Evolutionary conservation across 768 basidiomycete species (phyloP).

Genomic region (Psilocybe cubensis): DNA sequence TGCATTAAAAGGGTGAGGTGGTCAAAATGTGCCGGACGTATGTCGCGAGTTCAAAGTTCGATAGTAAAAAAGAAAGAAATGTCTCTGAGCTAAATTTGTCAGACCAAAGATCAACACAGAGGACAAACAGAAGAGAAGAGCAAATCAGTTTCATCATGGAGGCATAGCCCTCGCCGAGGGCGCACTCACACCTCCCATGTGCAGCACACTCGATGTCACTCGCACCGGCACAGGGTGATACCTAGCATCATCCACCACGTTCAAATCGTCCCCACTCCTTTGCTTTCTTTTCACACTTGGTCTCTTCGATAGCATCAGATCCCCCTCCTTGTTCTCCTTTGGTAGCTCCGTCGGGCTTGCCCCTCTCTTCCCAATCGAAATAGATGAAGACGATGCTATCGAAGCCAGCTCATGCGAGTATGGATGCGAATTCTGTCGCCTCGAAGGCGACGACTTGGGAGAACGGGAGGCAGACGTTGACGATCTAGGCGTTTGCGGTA

Average conservation of each 20-base stretch:
- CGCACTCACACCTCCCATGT: slow-evolving; percentile 9
- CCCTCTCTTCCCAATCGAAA: slow-evolving; percentile 57
- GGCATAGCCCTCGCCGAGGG: slow-evolving; percentile 16
- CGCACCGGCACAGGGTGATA: slow-evolving; percentile 17
- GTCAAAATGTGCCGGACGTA: too few relatives aligned
- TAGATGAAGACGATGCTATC: slow-evolving; percentile 33
- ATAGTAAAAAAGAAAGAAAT: background rate
- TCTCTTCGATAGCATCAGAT: slow-evolving; percentile 60
- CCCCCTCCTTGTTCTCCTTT: slow-evolving; percentile 63
- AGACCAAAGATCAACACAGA: too few relatives aligned
- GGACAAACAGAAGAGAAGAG: background rate
- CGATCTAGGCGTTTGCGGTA: background rate
- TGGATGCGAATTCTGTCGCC: slow-evolving; percentile 10
- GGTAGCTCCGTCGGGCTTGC: slow-evolving; percentile 74
- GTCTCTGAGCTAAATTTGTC: background rate
- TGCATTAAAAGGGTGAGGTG: too few relatives aligned
- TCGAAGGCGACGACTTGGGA: background rate
- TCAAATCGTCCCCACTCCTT: slow-evolving; percentile 20
- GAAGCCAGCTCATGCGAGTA: slow-evolving; percentile 13
- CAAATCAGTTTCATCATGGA: slow-evolving; percentile 3
- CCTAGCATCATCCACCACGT: slow-evolving; percentile 13
- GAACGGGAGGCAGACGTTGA: slow-evolving; percentile 4
- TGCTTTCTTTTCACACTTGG: slow-evolving; percentile 59
- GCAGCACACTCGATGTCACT: slow-evolving; percentile 8
- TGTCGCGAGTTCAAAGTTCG: too few relatives aligned